Base-by-base conservation (phyloP, 2,329 filamentous ascomycete species). In the Hypoxylon sp. region DNA sequence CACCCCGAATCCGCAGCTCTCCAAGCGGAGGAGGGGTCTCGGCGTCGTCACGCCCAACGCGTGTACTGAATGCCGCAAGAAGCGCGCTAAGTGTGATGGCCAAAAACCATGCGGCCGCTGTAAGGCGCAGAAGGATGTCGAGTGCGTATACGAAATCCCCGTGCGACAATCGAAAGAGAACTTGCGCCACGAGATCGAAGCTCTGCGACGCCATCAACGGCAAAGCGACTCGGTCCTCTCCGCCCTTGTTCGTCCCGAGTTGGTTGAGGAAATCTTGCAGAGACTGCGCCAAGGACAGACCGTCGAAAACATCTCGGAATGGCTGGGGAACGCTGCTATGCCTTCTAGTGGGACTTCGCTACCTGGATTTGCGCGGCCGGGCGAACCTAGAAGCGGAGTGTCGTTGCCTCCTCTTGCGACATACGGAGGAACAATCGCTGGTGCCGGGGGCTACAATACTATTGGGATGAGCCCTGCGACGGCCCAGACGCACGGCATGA, bases 11-110 rank as follows among this genome's bases (percentile, higher is more conserved):
- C 49, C 72, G 2, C 75, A 79, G 56, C 72, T 78, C 18, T 83
- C 83, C 2, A 88, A 87, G 73, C 79, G 85, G 14, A 80, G 83
- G 49, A 81, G 86, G 49, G 86, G 85, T 1, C 72, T 85, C 3
- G 86, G 86, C 16, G 77, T 87, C 1, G 85, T 88, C 11, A 88
- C 86, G 3, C 84, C 84, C 42, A 88, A 87, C 75, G 86, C 86
- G 22, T 88, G 86, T 73, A 87, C 84, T 16, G 86, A 88, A 72
- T 88, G 86, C 71, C 83, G 85, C 57, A 88, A 87, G 78, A 88
- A 87, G 76, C 84, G 86, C 61, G 85, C 86, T 70, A 88, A 88
- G 86, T 90, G 87, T 71, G 87, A 90, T 71, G 87, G 87, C 5
- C 79, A 83, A 50, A 81, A 73, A 28, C 87, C 86, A 2, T 88